phyloP scores from a whole-genome alignment of 306 rosid species.

The Citrullus mucosospermus region DNA sequence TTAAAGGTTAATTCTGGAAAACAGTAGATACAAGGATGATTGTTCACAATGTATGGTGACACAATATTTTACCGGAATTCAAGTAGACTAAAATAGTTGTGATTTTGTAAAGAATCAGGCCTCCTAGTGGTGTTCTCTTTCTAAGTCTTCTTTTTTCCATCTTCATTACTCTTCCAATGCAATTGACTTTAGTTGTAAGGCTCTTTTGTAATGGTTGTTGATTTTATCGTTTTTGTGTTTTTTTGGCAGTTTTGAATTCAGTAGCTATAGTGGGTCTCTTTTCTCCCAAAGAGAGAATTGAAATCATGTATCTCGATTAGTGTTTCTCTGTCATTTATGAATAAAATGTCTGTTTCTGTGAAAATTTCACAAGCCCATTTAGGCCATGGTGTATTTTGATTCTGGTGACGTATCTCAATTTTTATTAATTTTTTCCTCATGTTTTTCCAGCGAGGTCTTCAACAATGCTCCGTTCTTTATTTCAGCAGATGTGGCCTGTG shows the following conservation, averaged over 20 bases:
- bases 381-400: neutral
- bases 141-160: neutral
- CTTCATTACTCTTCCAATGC: neutral
- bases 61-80: neutral
- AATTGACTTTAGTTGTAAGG: neutral
- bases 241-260: neutral
- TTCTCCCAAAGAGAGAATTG: neutral
- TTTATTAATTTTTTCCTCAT: conserved; percentile 14
- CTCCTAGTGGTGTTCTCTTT: neutral
- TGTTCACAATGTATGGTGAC: neutral
- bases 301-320: neutral
- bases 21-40: neutral
- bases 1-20: neutral
- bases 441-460: conserved; percentile 66
- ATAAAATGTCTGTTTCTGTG: neutral
- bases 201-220: neutral
- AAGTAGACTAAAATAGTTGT: neutral
- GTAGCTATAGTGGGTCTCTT: neutral
- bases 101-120: neutral
- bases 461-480: conserved; percentile 89
- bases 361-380: neutral
- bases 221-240: neutral
- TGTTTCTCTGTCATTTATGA: neutral
- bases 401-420: conserved; percentile 7
- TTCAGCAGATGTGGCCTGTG: conserved; percentile 80